phyloP scores from a whole-genome alignment of 2,329 filamentous ascomycete genomes.

The Aureobasidium pullulans region DNA sequence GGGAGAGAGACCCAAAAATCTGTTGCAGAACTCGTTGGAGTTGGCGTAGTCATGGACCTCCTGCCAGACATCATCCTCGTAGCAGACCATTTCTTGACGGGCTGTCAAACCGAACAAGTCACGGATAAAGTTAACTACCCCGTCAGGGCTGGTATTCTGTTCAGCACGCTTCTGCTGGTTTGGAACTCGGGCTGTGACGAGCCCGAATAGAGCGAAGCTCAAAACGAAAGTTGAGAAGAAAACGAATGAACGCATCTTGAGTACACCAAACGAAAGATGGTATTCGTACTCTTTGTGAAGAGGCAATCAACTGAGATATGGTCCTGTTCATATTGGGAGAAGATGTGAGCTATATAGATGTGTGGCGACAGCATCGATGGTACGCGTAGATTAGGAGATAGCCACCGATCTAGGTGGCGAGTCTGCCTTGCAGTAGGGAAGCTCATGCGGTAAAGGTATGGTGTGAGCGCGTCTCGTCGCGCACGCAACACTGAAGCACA shows the following conservation, averaged over 20 bases:
- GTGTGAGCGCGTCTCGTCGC: not conserved
- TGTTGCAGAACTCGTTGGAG: slow-evolving; percentile 15
- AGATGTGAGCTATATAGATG: slow-evolving; percentile 10
- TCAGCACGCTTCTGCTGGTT: slow-evolving; percentile 17
- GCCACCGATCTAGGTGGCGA: slow-evolving; percentile 6
- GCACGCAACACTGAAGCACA: not conserved
- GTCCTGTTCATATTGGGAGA: not conserved
- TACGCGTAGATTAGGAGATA: not conserved
- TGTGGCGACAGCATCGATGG: not conserved
- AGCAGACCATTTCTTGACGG: slow-evolving; percentile 19
- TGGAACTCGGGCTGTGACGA: slow-evolving; percentile 21
- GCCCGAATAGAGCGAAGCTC: slow-evolving; percentile 18
- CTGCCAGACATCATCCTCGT: slow-evolving; percentile 22
- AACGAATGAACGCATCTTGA: slow-evolving; percentile 17
- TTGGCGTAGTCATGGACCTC: slow-evolving; percentile 22
- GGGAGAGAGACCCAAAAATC: slow-evolving; percentile 8
- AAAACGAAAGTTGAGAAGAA: slow-evolving; percentile 8
- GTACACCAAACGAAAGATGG: slow-evolving; percentile 12
- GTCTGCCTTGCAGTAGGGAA: slow-evolving; percentile 25
- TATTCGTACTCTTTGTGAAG: not conserved
- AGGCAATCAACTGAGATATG: not conserved
- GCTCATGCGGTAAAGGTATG: slow-evolving; percentile 14
- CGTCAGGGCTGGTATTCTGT: slow-evolving; percentile 14
- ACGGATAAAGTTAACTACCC: slow-evolving; percentile 20
- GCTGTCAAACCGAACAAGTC: slow-evolving; percentile 19